Percentiles rank a stretch among this genome's conserved stretches.
phyloP scores from a whole-genome alignment of 2,329 filamentous ascomycete species.

The Penicillium italicum region DNA sequence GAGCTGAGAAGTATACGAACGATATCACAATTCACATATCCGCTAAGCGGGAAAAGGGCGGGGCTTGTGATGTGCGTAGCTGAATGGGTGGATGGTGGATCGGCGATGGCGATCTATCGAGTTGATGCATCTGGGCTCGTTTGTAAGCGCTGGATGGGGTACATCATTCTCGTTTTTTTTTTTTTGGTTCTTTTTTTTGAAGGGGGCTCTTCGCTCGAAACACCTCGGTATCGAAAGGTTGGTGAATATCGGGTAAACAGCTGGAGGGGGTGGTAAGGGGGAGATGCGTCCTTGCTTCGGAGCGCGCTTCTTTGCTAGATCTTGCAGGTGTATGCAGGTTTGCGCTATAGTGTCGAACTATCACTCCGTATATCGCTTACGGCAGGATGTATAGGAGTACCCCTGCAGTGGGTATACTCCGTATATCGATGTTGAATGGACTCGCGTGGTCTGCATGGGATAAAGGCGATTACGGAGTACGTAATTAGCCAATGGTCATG shows the following conservation, averaged over 20 bases:
- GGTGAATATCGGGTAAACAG: not conserved
- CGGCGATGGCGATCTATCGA: not conserved
- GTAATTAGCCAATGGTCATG: not conserved
- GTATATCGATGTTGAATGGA: not conserved
- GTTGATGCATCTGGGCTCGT: not conserved
- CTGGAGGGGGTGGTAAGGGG: not conserved
- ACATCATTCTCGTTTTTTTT: not conserved
- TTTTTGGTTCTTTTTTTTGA: not conserved
- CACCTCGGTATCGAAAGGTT: not conserved
- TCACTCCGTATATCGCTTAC: not conserved
- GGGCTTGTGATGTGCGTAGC: not conserved
- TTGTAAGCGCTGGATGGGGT: not conserved
- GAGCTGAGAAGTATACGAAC: not conserved
- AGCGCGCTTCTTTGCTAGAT: conserved; percentile 1
- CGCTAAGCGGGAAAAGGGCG: not conserved
- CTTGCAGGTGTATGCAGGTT: not conserved
- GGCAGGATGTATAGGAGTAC: not conserved
- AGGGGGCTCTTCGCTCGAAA: too few relatives aligned
- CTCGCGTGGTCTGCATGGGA: not conserved
- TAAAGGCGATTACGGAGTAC: not conserved
- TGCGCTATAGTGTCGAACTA: not conserved
- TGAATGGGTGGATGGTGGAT: not conserved
- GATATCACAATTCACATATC: not conserved
- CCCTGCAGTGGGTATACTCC: not conserved
- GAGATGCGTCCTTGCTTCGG: not conserved